Percentiles rank a stretch among this genome's conserved stretches.
These are phyloP conservation scores for Claviceps sp. DNA, from an alignment of 2,329 filamentous ascomycete genomes.

Conservation along the genomic window DNA sequence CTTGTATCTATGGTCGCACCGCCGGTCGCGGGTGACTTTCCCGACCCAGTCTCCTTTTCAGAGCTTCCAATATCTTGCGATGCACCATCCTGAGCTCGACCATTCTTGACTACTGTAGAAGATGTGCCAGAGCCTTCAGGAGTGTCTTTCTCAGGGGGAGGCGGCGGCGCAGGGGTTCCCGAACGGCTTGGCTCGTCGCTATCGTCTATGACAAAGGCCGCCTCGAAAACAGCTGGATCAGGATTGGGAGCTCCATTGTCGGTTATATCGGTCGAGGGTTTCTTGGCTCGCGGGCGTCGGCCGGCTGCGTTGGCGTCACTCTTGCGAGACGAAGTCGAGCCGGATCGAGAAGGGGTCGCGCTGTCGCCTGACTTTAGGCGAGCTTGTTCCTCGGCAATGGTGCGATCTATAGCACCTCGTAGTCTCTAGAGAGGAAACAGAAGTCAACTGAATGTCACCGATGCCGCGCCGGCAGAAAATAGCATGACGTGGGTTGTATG, in stretches of 20 bases:
- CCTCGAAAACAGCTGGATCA: slow-evolving; percentile 79
- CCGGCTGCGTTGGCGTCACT: slow-evolving; percentile 20
- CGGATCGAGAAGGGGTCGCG: slow-evolving; percentile 26
- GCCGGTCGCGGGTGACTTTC: slow-evolving; percentile 4
- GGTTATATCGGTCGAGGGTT: slow-evolving; percentile 20
- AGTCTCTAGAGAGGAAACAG: slow-evolving; percentile 37
- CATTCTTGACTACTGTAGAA: slow-evolving; percentile 7
- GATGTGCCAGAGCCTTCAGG: slow-evolving; percentile 8
- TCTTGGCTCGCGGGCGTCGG: slow-evolving; percentile 26
- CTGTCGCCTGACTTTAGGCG: slow-evolving; percentile 48
- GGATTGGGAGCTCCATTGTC: slow-evolving; percentile 38
- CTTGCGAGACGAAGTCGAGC: slow-evolving; percentile 24
- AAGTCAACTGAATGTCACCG: neutral
- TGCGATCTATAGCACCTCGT: slow-evolving; percentile 71
- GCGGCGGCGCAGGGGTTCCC: slow-evolving; percentile 38
- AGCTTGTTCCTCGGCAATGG: slow-evolving; percentile 84
- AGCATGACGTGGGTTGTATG: neutral
- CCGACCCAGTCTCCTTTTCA: slow-evolving; percentile 11
- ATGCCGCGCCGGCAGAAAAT: neutral
- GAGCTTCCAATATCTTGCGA: slow-evolving; percentile 9
- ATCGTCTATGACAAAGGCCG: slow-evolving; percentile 76
- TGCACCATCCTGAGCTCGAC: slow-evolving; percentile 11
- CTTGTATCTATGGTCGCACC: slow-evolving; percentile 3
- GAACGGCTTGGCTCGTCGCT: slow-evolving; percentile 54
- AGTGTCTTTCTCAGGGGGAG: slow-evolving; percentile 22